phyloP scores from a whole-genome alignment of 2,329 filamentous ascomycete genomes.

The Botryotinia globosa region DNA sequence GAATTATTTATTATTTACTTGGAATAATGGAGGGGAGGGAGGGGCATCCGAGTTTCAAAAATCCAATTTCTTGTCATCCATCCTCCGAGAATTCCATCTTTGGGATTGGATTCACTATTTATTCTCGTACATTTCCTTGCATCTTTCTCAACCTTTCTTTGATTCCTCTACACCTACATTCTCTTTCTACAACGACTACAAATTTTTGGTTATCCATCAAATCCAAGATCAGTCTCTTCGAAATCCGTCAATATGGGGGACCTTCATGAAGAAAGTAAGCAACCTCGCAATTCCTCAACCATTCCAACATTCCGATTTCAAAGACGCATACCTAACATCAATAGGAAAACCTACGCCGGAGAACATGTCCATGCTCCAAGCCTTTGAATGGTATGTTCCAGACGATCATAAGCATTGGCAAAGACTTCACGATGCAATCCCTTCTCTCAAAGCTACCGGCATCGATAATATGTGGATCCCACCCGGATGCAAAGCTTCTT shows the following conservation, averaged over 20 bases:
- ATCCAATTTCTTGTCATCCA: not conserved
- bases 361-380: slow-evolving; percentile 62
- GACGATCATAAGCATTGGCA: slow-evolving; percentile 60
- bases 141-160: too few species aligned
- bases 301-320: not conserved
- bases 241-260: slow-evolving; percentile 18
- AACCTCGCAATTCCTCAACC: not conserved
- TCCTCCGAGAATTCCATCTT: not conserved
- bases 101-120: not conserved
- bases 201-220: not conserved
- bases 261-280: slow-evolving; percentile 13
- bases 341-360: slow-evolving; percentile 40
- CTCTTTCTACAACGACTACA: not conserved
- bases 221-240: too few species aligned
- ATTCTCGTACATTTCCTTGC: not conserved
- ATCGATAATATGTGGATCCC: slow-evolving; percentile 66
- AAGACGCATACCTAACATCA: not conserved
- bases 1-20: slow-evolving; percentile 11
- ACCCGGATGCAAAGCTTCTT: slow-evolving; percentile 66
- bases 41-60: not conserved
- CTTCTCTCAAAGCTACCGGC: slow-evolving; percentile 56
- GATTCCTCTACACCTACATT: not conserved
- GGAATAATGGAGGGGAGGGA: slow-evolving; percentile 7
- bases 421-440: slow-evolving; percentile 52
- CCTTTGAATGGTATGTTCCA: slow-evolving; percentile 71